These are phyloP conservation scores for Zanthoxylum bungeanum DNA, from an alignment of 345 rosid species.

Conservation along the genomic window DNA sequence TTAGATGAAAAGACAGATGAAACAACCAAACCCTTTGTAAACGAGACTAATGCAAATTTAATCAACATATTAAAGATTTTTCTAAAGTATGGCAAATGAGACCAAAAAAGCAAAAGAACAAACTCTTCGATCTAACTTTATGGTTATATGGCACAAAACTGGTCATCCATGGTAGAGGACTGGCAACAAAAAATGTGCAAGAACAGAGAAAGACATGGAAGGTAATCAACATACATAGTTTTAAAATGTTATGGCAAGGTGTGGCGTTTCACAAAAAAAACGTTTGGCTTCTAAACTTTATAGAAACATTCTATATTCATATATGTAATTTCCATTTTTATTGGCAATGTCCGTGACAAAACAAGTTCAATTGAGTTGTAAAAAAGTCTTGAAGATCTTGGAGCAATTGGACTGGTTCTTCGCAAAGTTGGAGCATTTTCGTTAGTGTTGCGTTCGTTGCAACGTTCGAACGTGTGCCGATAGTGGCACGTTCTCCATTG, in stretches of 20 bases:
- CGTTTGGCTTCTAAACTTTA: background rate
- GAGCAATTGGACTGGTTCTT: no score
- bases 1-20: background rate
- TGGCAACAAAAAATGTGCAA: no score
- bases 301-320: background rate
- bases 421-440: no score
- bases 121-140: background rate
- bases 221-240: background rate
- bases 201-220: background rate
- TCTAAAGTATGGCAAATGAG: background rate
- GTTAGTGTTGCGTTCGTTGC: no score
- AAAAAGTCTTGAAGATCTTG: no score
- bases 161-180: background rate
- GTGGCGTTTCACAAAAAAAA: background rate
- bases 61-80: background rate
- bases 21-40: background rate
- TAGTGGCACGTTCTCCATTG: no score
- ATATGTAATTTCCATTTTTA: no score
- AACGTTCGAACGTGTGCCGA: no score
- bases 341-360: no score
- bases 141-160: background rate
- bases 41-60: background rate
- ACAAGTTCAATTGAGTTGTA: no score
- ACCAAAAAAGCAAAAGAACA: background rate
- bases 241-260: background rate